These are phyloP conservation scores for Eucalyptus erythrocorys DNA, from an alignment of 345 rosid species.

Conservation along the genomic window DNA sequence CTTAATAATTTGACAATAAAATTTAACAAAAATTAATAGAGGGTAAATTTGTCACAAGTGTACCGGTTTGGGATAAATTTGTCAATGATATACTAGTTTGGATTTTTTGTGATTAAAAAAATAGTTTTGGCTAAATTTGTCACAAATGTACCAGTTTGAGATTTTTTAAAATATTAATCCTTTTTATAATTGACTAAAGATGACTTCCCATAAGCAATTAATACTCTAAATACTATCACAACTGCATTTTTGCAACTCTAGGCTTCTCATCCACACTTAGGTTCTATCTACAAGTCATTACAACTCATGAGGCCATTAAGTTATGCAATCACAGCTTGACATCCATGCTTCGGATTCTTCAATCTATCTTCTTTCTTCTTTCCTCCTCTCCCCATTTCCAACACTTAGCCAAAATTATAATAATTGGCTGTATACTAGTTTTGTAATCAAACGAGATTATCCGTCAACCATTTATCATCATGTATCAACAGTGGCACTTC, in stretches of 20 bases:
- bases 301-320: neutral
- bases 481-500: neutral
- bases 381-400: neutral
- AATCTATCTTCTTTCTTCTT: neutral
- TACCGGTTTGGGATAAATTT: too few relatives aligned
- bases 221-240: neutral
- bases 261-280: neutral
- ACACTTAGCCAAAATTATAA: neutral
- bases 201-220: neutral
- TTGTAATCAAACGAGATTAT: neutral
- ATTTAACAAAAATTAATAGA: too few relatives aligned
- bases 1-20: too few relatives aligned
- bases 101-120: too few relatives aligned
- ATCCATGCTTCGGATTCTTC: neutral
- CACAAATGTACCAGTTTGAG: too few relatives aligned
- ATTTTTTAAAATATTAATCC: too few relatives aligned
- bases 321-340: neutral
- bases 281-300: neutral
- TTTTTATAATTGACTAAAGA: too few relatives aligned
- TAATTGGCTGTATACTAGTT: neutral
- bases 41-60: too few relatives aligned
- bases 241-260: neutral
- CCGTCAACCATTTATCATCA: neutral
- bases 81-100: too few relatives aligned
- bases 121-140: too few relatives aligned